Conservation (phyloP, 106 monocot genomes). For the Ottelia alismoides region DNA sequence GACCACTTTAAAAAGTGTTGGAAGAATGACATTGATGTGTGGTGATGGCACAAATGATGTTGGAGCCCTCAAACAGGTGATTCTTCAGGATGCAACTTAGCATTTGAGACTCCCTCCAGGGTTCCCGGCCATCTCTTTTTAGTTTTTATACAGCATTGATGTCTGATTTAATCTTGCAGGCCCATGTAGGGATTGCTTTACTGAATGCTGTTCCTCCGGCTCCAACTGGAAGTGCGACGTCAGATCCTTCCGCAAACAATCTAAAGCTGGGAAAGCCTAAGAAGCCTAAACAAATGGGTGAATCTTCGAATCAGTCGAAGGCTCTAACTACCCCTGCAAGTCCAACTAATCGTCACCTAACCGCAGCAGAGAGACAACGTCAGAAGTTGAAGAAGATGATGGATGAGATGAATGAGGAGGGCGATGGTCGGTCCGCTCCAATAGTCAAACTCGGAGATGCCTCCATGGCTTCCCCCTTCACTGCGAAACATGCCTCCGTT, state of each 20-base stretch:
- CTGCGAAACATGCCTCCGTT: slow-evolving; percentile 94
- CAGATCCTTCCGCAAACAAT: slow-evolving; percentile 32
- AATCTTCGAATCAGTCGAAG: slow-evolving; percentile 27
- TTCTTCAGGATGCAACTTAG: background rate
- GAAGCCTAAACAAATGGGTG: slow-evolving; percentile 35
- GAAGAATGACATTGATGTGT: slow-evolving; percentile 98
- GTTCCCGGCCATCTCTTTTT: no score
- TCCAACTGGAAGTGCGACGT: slow-evolving; percentile 33
- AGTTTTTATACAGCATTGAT: slow-evolving; percentile 1
- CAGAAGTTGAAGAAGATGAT: slow-evolving; percentile 67
- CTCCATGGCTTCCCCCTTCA: slow-evolving; percentile 99
- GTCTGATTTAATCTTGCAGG: slow-evolving; percentile 28
- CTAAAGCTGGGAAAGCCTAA: slow-evolving; percentile 46
- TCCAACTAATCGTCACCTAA: slow-evolving; percentile 45
- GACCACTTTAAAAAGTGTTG: slow-evolving; percentile 84
- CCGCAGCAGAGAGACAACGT: slow-evolving; percentile 71
- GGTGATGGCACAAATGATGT: slow-evolving; percentile 99
- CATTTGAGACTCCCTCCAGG: no score
- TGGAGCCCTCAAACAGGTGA: slow-evolving; percentile 94
- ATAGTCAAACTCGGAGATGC: slow-evolving; percentile 98
- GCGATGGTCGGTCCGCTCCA: slow-evolving; percentile 61
- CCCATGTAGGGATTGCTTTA: slow-evolving; percentile 94
- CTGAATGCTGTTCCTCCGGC: slow-evolving; percentile 69
- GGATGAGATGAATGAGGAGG: slow-evolving; percentile 91
- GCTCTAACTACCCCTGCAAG: slow-evolving; percentile 9